Evolutionary conservation across 202 grass and related monocot species (phyloP), one percentile per base, ranked within the genome.

Genomic region (Sporobolus alterniflorus): DNA sequence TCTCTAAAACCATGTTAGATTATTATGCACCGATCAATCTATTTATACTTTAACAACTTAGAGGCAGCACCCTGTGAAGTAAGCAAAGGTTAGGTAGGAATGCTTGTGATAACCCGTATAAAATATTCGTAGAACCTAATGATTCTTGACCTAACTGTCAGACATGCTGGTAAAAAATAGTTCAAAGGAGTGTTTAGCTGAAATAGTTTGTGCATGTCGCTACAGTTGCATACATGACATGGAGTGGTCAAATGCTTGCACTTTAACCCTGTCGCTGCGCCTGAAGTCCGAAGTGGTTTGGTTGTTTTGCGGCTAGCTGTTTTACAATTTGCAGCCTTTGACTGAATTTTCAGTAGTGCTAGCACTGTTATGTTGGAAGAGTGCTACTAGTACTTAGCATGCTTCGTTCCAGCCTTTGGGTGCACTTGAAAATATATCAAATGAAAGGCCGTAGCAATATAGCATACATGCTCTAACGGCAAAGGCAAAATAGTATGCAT

Each of bases 31-130:
- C n/a, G n/a, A n/a, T n/a, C n/a, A n/a, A n/a, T n/a, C n/a, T n/a
- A n/a, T n/a, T n/a, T n/a, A n/a, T n/a, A n/a, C n/a, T n/a, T n/a
- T n/a, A n/a, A n/a, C n/a, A n/a, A n/a, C n/a, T 88, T 46, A 42
- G 94, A 91, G 94, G 92, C 91, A 97, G 87, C 91, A 43, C 89
- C 94, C 89, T 94, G 64, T 78, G 65, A 84, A 91, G 91, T 94
- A 92, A 86, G 93, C 93, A 93, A 81, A 96, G 78, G 81, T 92
- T 92, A 86, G 93, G 90, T 85, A 85, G 78, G 73, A 75, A 77
- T 51, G 43, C 86, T 63, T 90, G 87, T 78, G 69, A 80, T 66
- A n/a, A 84, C 80, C 50, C 68, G 79, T 89, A 64, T 87, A 50
- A 79, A 90, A 80, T 76, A 76, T 41, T 76, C 70, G 7, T 87